Evolutionary conservation across 2,329 filamentous ascomycete species (phyloP).

Genomic region (Macroventuria anomochaeta): DNA sequence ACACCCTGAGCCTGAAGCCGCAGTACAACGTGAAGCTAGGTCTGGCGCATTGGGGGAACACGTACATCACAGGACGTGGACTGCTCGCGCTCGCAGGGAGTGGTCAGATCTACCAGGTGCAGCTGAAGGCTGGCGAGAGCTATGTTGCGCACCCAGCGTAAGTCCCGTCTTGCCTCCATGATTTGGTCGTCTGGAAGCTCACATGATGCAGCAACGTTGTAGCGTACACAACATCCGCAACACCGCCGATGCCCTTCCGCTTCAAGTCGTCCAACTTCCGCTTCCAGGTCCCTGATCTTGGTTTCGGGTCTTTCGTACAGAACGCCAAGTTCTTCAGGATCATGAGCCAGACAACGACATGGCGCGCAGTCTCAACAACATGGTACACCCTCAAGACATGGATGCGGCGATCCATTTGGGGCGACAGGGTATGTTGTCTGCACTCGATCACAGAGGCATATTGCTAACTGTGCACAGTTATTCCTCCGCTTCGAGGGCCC

Average conservation of each 20-base stretch:
- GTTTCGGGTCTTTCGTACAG: conserved; percentile 68
- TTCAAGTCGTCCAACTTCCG: conserved; percentile 78
- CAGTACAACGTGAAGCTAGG: conserved; percentile 77
- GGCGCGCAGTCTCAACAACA: conserved; percentile 70
- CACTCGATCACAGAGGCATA: neutral
- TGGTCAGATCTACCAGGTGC: conserved; percentile 88
- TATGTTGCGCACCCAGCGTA: conserved; percentile 81
- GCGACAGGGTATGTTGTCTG: conserved; percentile 69
- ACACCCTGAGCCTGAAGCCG: conserved; percentile 78
- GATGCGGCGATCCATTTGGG: conserved; percentile 85
- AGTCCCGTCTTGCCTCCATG: neutral
- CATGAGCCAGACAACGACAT: conserved; percentile 74
- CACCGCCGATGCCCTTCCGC: conserved; percentile 81
- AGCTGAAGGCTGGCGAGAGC: conserved; percentile 80
- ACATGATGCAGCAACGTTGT: conserved; percentile 72
- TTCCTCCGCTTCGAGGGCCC: conserved; percentile 92
- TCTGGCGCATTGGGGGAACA: conserved; percentile 89
- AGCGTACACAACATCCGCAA: conserved; percentile 80
- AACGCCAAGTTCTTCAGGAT: conserved; percentile 75
- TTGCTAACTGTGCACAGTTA: conserved; percentile 55
- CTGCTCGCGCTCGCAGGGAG: conserved; percentile 83
- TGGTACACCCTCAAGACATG: conserved; percentile 76
- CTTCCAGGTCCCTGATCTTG: conserved; percentile 77
- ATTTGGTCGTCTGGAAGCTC: neutral
- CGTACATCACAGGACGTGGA: conserved; percentile 85